phyloP scores from a whole-genome alignment of 2,329 filamentous ascomycete genomes.

The Fusarium ramigenum region DNA sequence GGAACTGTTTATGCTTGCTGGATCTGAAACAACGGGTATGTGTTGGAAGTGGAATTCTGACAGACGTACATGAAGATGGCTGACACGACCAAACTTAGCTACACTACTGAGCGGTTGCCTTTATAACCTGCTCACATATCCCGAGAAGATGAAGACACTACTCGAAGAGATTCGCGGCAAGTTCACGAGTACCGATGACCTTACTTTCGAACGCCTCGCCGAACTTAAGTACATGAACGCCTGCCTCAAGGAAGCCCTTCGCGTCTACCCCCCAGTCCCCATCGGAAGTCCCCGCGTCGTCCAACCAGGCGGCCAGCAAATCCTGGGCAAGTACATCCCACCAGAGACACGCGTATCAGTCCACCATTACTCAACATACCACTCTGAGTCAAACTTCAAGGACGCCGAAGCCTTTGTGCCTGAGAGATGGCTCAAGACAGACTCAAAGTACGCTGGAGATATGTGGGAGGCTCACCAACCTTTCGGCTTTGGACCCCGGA shows the following conservation, averaged over 20 bases:
- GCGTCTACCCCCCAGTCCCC: not conserved
- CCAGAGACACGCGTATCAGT: not conserved
- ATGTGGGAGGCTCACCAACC: conserved; percentile 11
- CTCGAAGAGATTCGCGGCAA: not conserved
- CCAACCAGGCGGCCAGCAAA: not conserved
- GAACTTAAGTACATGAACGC: conserved; percentile 13
- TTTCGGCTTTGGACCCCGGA: not conserved
- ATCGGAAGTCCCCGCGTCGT: conserved; percentile 11
- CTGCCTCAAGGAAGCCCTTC: not conserved
- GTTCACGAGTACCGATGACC: not conserved
- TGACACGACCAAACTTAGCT: no score
- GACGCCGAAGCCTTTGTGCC: not conserved
- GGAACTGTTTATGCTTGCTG: conserved; percentile 18
- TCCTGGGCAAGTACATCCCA: conserved; percentile 9
- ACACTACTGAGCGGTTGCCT: not conserved
- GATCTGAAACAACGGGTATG: conserved; percentile 19
- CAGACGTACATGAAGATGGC: no score
- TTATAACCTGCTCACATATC: not conserved
- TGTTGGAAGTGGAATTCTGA: no score
- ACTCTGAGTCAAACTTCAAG: conserved; percentile 9
- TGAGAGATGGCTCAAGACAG: conserved; percentile 13
- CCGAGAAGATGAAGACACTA: not conserved
- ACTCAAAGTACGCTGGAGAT: not conserved
- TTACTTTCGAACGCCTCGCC: not conserved
- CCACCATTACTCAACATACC: conserved; percentile 15